Evolutionary conservation across 2,329 filamentous ascomycete genomes (phyloP), one percentile per base, ranked within the genome.

Genomic region (Fusarium robinianum): DNA sequence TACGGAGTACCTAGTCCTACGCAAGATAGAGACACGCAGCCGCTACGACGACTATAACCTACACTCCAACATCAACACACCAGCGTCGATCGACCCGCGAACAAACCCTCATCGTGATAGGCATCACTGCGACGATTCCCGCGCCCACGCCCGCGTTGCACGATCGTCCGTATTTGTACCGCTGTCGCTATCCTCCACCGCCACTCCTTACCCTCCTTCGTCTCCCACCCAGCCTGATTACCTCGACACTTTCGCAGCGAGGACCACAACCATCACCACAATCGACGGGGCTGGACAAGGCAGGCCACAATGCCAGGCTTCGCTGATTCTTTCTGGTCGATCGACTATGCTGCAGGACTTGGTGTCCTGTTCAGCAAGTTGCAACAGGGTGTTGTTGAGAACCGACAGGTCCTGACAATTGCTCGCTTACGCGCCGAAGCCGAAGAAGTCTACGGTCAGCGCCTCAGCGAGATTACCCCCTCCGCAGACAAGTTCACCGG

Each of bases 261-360:
- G 17, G 32, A 48, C 27, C 34, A 19, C 41, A 43, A 44, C 23
- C 40, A 41, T 34, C 38, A 18, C 31, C 41, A 45, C 41, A 40
- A 46, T 49, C 44, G 46, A 61, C 57, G 48, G 52, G 53, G 55
- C 35, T 54, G 57, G 53, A 50, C 34, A 57, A 61, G 58, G 58
- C 50, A 53, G 55, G 44, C 54, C 56, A 83, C 70, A 67, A 92
- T 92, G 88, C 87, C 88, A 60, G 83, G 88, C 63, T 97, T 99
- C 72, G 85, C 90, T 60, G 90, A 92, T 73, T 96, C 91, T 36
- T 97, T 99, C 75, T 99, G 94, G 94, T 96, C 94, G 51, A 83
- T 83, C 67, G 94, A 99, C 79, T 97, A 97, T 78, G 92, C 92
- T 67, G 90, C 88, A 77, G 84, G 94, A 52, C 81, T 99, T 57